Conservation (phyloP, 2,329 filamentous ascomycete genomes). For the Cercospora janseana region DNA sequence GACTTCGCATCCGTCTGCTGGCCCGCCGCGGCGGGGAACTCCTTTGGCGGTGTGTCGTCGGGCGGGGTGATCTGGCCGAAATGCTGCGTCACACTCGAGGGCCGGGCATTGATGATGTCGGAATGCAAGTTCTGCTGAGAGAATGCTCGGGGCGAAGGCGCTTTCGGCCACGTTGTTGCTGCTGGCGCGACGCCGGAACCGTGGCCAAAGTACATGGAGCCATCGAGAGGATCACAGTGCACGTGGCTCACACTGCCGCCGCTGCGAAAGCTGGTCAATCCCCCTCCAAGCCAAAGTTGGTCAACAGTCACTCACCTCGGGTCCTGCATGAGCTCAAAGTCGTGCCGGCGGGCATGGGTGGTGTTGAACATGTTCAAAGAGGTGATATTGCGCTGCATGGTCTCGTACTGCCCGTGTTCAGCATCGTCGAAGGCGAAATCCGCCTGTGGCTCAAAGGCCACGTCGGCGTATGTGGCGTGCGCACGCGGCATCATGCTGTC, state of each 20-base stretch:
- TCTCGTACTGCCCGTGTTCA: conserved; percentile 23
- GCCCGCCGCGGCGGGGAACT: not conserved
- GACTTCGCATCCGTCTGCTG: conserved; percentile 1
- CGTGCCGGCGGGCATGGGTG: not conserved
- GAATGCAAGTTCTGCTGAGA: conserved; percentile 18
- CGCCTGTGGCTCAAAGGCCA: conserved; percentile 31
- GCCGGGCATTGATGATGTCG: conserved; percentile 22
- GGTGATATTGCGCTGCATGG: conserved; percentile 26
- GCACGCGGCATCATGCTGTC: not conserved
- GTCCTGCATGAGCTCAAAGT: not conserved
- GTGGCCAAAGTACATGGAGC: conserved; percentile 13
- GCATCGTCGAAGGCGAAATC: conserved; percentile 30
- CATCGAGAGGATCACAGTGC: conserved; percentile 6
- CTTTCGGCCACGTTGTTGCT: conserved; percentile 11
- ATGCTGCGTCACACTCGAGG: conserved; percentile 24
- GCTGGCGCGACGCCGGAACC: conserved; percentile 10
- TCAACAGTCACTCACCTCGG: not conserved
- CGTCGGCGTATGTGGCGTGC: conserved; percentile 22
- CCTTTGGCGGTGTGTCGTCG: conserved; percentile 31
- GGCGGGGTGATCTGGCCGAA: conserved; percentile 43
- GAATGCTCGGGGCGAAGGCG: conserved; percentile 3
- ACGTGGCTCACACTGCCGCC: not conserved
- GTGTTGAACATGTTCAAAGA: conserved; percentile 22
- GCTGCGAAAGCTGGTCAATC: not conserved
- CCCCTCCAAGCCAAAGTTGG: not conserved